These are phyloP conservation scores for Gentiana straminea DNA, from an alignment of 257 asterid genomes.

Conservation along the genomic window DNA sequence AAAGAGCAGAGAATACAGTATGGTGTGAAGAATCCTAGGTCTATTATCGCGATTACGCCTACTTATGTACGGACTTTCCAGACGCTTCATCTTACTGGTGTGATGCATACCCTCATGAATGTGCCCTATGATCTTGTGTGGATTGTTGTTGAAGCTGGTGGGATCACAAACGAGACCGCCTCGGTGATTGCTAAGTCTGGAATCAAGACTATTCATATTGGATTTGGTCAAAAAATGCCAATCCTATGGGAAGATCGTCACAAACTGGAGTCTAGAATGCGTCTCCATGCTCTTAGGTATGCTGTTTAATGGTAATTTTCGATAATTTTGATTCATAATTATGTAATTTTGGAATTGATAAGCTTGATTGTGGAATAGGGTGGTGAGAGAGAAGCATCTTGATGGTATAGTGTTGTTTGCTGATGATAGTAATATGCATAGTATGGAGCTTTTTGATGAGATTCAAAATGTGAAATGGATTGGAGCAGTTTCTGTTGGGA, in stretches of 20 bases:
- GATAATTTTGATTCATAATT: not conserved
- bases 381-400: constrained; percentile 56
- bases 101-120: constrained; percentile 94
- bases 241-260: constrained; percentile 82
- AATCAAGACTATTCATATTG: constrained; percentile 54
- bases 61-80: constrained; percentile 92
- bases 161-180: constrained; percentile 64
- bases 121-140: constrained; percentile 69
- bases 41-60: constrained; percentile 74
- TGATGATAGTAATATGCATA: constrained; percentile 97
- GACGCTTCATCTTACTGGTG: constrained; percentile 87
- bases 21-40: constrained; percentile 70
- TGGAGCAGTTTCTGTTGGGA: constrained; percentile 81
- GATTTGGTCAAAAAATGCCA: constrained; percentile 65
- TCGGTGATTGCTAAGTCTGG: constrained; percentile 62
- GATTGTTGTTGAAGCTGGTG: constrained; percentile 95
- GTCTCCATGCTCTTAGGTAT: constrained; percentile 82
- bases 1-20: constrained; percentile 74
- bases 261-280: constrained; percentile 71
- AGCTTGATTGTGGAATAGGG: constrained; percentile 27
- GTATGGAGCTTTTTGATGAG: constrained; percentile 88
- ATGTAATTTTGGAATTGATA: not conserved
- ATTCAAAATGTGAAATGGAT: constrained; percentile 86
- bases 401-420: constrained; percentile 91
- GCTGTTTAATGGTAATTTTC: not conserved